These are phyloP conservation scores for Platanthera guangdongensis DNA, from an alignment of 106 monocot species.

Conservation along the genomic window DNA sequence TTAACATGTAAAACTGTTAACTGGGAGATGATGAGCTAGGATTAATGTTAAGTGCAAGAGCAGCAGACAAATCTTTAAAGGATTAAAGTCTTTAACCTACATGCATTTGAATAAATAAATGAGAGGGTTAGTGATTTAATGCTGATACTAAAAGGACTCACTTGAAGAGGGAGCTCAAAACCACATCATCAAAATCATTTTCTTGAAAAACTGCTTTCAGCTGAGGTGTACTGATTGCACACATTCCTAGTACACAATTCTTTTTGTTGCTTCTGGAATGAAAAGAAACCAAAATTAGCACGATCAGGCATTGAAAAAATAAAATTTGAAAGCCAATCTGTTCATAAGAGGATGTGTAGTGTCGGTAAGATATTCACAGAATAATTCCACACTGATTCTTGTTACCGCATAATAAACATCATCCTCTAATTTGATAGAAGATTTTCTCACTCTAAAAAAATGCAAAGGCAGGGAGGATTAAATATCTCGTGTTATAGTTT, in stretches of 20 bases:
- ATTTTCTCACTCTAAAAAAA: too few relatives aligned
- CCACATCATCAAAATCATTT: constrained; percentile 10
- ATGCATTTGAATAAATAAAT: background rate
- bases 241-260: background rate
- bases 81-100: background rate
- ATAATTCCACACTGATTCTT: background rate
- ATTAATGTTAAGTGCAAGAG: background rate
- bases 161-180: constrained; percentile 3
- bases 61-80: background rate
- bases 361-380: background rate
- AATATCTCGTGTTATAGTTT: too few relatives aligned
- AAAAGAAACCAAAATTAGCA: background rate
- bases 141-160: background rate
- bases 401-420: background rate
- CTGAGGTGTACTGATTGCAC: background rate
- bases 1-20: background rate
- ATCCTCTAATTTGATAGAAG: background rate
- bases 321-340: background rate
- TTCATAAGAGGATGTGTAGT: background rate
- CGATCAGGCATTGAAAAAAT: background rate
- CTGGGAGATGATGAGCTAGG: background rate
- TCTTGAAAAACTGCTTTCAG: background rate
- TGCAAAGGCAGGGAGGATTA: too few relatives aligned
- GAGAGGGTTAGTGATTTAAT: background rate
- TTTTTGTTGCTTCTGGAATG: constrained; percentile 5